Evolutionary conservation across 345 rosid species (phyloP), one percentile per base, ranked within the genome.

Genomic region (Geranium rotundifolium): DNA sequence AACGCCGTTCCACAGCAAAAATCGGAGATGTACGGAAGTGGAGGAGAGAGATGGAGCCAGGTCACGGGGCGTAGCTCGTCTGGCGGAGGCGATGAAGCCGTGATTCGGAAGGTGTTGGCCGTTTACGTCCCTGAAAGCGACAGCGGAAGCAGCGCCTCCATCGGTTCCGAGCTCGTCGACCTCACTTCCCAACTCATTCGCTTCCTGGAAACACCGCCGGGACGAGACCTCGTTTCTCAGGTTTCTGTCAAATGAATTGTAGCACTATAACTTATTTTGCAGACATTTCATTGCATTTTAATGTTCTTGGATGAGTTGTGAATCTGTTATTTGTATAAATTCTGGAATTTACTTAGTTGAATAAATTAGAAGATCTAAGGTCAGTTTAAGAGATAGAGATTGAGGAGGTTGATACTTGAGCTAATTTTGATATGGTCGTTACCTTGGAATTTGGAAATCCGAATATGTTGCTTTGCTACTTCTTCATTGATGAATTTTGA

Each of bases 181-280:
- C 85, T 90, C 68, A 70, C 82, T 5, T 63, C 78, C 59, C 76
- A 82, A 60, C 90, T 93, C 67, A 71, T 86, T 61, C 77, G 79
- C 67, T 70, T 93, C 82, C 84, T 93, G 81, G 84, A 88, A 19
- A 16, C 63, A 1, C 66, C 86, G 34, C 69, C 77, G 3, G 96
- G 88, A 37, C 61, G 71, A 68, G 73, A 67, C 59, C 67, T 88
- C 67, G 77, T 69, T 70, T 80, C 82, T 41, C 95, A 83, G 99
- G 99, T 89, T 23, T 14, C 27, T 50, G 15, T 20, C 16, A 3
- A 46, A 46, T 12, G 14, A 9, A 46, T 46, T 46, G 52, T 46
- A 46, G 12, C 15, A 2, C 16, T 1, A 46, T 46, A 4, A 34
- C 10, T 34, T 34, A 34, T 34, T 31, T 31, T 46, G 52, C 52